Evolutionary conservation across 345 rosid genomes (phyloP).

Genomic region (Gossypium turneri): DNA sequence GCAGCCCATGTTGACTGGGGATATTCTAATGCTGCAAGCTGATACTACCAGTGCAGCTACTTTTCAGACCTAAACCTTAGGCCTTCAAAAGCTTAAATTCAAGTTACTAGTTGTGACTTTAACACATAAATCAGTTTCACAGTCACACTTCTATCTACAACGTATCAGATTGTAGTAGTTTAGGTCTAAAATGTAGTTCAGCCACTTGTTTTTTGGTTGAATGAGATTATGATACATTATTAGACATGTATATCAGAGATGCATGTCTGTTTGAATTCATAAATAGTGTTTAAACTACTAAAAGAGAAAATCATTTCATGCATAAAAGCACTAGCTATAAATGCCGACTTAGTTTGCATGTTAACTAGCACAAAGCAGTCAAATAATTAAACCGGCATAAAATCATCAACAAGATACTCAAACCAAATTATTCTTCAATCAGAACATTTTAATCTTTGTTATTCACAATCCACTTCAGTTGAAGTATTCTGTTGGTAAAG

Average conservation of each 20-base stretch:
- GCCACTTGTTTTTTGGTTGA: background rate
- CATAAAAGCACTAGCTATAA: background rate
- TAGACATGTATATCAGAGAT: background rate
- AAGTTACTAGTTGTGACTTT: background rate
- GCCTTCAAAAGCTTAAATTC: conserved; percentile 1
- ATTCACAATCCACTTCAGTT: background rate
- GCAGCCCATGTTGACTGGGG: background rate
- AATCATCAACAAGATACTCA: background rate
- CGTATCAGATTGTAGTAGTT: background rate
- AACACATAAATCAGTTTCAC: background rate
- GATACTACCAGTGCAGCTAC: background rate
- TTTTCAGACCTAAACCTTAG: background rate
- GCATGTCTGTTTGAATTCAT: background rate
- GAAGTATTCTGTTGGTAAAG: background rate
- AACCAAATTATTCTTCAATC: background rate
- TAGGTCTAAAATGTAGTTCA: background rate
- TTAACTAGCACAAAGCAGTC: background rate
- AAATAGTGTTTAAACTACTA: background rate
- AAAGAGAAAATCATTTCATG: background rate
- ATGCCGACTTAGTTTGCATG: background rate
- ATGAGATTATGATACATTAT: background rate
- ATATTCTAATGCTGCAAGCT: background rate
- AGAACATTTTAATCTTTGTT: background rate
- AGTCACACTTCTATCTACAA: background rate
- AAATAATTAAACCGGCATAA: background rate